These are phyloP conservation scores for Furcasterigmium sp. DNA, from an alignment of 2,329 filamentous ascomycete species.

Conservation along the genomic window DNA sequence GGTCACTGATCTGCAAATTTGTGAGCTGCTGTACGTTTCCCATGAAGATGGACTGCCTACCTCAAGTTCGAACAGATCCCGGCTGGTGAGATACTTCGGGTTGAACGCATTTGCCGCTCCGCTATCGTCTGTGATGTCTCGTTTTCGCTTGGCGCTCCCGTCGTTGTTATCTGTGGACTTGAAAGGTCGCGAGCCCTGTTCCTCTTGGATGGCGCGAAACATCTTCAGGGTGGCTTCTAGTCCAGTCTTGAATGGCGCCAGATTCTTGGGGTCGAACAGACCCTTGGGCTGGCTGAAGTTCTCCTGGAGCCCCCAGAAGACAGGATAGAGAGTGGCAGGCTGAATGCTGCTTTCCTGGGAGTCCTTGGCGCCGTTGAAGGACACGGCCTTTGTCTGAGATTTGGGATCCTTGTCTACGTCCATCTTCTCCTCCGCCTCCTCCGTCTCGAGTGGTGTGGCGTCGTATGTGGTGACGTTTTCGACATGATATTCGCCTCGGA, in stretches of 20 bases:
- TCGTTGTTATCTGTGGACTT: constrained; percentile 59
- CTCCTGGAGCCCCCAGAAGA: constrained; percentile 91
- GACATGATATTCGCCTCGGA: constrained; percentile 90
- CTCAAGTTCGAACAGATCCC: constrained; percentile 93
- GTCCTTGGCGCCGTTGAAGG: constrained; percentile 37
- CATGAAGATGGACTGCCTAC: constrained; percentile 36
- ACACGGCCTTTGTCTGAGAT: constrained; percentile 35
- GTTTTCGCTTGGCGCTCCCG: constrained; percentile 66
- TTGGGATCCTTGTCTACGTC: constrained; percentile 52
- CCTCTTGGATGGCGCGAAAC: constrained; percentile 46
- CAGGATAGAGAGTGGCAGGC: constrained; percentile 72
- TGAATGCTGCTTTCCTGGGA: constrained; percentile 50
- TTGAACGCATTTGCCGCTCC: constrained; percentile 76
- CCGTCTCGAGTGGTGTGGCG: constrained; percentile 32
- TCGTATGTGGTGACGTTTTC: constrained; percentile 92
- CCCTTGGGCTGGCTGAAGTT: constrained; percentile 86
- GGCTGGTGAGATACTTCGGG: constrained; percentile 96
- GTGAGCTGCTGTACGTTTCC: constrained; percentile 15
- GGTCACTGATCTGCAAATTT: constrained; percentile 68
- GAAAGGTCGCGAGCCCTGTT: constrained; percentile 37
- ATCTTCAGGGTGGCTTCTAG: constrained; percentile 60
- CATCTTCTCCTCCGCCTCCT: constrained; percentile 47
- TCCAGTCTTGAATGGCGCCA: constrained; percentile 76
- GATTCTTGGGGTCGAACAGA: constrained; percentile 67
- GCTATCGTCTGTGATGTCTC: constrained; percentile 41